Conservation (phyloP, 2,329 filamentous ascomycete species). For the Tothia fuscella region DNA sequence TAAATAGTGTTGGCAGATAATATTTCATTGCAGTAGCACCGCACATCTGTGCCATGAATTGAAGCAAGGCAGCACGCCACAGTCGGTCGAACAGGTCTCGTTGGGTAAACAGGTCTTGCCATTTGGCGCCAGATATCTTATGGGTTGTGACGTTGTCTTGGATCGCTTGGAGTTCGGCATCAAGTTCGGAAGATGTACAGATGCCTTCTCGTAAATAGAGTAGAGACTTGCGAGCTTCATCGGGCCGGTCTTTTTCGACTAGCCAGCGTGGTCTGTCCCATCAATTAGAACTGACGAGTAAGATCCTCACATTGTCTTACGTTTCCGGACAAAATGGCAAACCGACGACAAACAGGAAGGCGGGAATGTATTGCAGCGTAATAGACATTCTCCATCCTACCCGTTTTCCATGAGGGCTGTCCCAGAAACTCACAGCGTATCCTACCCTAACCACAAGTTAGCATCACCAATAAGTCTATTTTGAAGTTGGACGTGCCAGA, state of each 20-base stretch:
- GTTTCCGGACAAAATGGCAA: slow-evolving; percentile 44
- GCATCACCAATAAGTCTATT: slow-evolving; percentile 4
- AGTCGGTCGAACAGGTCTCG: slow-evolving; percentile 38
- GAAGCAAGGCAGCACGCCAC: slow-evolving; percentile 44
- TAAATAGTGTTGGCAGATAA: slow-evolving; percentile 44
- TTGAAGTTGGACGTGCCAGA: slow-evolving; percentile 33
- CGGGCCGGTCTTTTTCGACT: slow-evolving; percentile 36
- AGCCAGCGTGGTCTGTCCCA: slow-evolving; percentile 42
- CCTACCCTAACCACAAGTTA: slow-evolving; percentile 34
- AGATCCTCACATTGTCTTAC: slow-evolving; percentile 24
- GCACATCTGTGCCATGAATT: slow-evolving; percentile 50
- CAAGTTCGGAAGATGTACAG: slow-evolving; percentile 26
- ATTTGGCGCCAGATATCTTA: slow-evolving; percentile 25
- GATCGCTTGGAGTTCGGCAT: slow-evolving; percentile 33
- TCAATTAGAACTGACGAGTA: neutral
- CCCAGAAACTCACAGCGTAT: slow-evolving; percentile 45
- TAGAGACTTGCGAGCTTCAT: slow-evolving; percentile 33
- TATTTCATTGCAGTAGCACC: slow-evolving; percentile 50
- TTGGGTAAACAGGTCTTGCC: slow-evolving; percentile 39
- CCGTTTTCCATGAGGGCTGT: slow-evolving; percentile 27
- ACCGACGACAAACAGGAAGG: slow-evolving; percentile 36
- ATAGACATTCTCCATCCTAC: slow-evolving; percentile 44
- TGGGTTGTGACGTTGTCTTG: slow-evolving; percentile 31
- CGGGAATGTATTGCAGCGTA: slow-evolving; percentile 40
- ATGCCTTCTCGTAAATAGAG: slow-evolving; percentile 36